These are phyloP conservation scores for Yamadazyma kitorensis DNA, from an alignment of 805 yeast genomes.

Conservation along the genomic window DNA sequence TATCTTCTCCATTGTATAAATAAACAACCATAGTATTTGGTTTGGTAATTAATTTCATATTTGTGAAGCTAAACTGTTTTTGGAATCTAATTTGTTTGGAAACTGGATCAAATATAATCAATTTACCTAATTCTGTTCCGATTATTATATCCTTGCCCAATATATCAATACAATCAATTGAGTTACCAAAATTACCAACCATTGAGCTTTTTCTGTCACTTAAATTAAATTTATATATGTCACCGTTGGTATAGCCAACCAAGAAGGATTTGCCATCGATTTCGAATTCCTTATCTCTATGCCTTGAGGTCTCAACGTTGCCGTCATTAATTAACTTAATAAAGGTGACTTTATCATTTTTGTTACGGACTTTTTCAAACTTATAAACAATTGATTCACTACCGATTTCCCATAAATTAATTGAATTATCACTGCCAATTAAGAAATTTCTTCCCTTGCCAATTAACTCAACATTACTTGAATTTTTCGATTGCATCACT, in stretches of 20 bases:
- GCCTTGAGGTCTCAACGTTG: neutral
- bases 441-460: conserved; percentile 69
- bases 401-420: conserved; percentile 71
- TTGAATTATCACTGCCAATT: conserved; percentile 44
- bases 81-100: conserved; percentile 1
- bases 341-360: conserved; percentile 17
- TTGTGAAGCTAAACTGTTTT: conserved; percentile 8
- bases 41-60: conserved; percentile 4
- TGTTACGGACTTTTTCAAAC: conserved; percentile 23
- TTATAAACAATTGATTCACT: conserved; percentile 43
- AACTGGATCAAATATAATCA: conserved; percentile 1
- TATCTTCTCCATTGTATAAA: conserved; percentile 27
- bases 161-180: conserved; percentile 15
- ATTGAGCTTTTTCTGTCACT: conserved; percentile 12
- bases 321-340: conserved; percentile 7
- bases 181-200: conserved; percentile 5
- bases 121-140: conserved; percentile 16
- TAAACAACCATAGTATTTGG: conserved; percentile 4
- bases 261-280: conserved; percentile 42
- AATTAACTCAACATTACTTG: conserved; percentile 43
- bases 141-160: conserved; percentile 14
- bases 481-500: conserved; percentile 49
- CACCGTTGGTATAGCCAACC: conserved; percentile 44
- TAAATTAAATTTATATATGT: conserved; percentile 21
- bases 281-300: conserved; percentile 39